Evolutionary conservation across 169 alveolate genomes (phyloP), one percentile per base, ranked within the genome.

Genomic region (Plasmodium reichenowi): DNA sequence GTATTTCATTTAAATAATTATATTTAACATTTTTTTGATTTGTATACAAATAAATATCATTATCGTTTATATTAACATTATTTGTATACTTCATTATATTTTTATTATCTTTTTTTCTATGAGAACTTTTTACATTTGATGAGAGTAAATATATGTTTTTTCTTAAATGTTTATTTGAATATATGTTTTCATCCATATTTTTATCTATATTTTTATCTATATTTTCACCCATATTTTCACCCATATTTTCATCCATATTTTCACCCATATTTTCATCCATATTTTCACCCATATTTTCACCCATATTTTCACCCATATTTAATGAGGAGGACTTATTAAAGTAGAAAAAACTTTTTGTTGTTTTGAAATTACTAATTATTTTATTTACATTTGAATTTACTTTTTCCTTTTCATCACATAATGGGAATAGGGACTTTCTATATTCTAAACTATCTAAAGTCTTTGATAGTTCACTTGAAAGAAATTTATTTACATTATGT

Each of bases 281-380:
- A 29, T 29, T 29, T 29, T 29, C 38, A 29, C 38, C 38, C 4
- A 29, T 29, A 29, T 29, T 29, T 29, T 29, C 38, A 29, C 2
- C 43, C 4, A 32, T 32, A 32, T 32, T 32, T 32, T 32, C 43
- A 32, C 6, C 6, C 12, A 38, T 13, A 12, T 56, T 56, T 32
- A 32, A 0, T n/a, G 74, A 74, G 15, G 13, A 15, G 43, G 89
- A 64, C 26, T 78, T 78, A 45, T 78, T 78, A 22, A 67, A 64
- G 20, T 64, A 78, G 45, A 78, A 78, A 50, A 78, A 59, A 66
- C 78, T 78, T 64, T 78, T 78, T n/a, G 89, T 64, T 58, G 29
- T 78, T 78, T 78, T 78, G 20, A 78, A 64, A 64, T 78, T 67
- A 24, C 67, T 70, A 78, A 50, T 78, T 78, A 78, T 78, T 78